Evolutionary conservation across 2,329 filamentous ascomycete species (phyloP), one percentile per base, ranked within the genome.

Genomic region (Davidsoniella neocaledoniae): DNA sequence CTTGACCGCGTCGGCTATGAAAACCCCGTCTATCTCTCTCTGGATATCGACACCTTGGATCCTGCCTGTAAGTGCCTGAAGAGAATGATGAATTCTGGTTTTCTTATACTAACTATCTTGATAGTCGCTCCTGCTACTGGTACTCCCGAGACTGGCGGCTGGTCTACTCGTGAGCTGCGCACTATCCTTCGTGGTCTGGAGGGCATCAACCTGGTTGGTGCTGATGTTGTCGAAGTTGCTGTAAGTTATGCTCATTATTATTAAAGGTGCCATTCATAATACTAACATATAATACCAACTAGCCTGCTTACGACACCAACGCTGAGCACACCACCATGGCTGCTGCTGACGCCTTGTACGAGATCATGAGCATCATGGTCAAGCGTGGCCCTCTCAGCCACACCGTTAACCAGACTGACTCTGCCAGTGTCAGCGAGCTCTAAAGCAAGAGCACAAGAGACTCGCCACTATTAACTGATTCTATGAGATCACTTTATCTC

Each of bases 21-120:
- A 49, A 79, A 78, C 54, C 85, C 85, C 0, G 83, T 91, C 0
- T 93, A 93, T 60, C 66, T 93, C 29, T 84, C 77, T 5, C 80
- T 93, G 43, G 86, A 93, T 58, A 93, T 91, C 56, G 85, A 91
- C 58, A 86, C 83, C 0, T 68, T 91, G 1, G 85, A 91, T 60
- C 84, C 86, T 6, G 84, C 84, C 4, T 90, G 74, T 77, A 62
- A 62, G 72, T 65, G n/a, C 25, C 12, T 4, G 0, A 23, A 23
- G 4, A 39, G 10, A 10, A 3, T 9, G 1, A 51, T 59, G 29
- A 60, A 47, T 26, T 19, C 16, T 1, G 38, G 42, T 12, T 12
- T 33, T 33, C 26, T 33, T 33, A 33, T 33, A 10, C 26, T 33
- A 33, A 33, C 26, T 12, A 33, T 33, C 8, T 33, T 10, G 10